A percentile compares a stretch with the other conserved stretches of the same genome.
These are phyloP conservation scores for Citrus reticulata DNA, from an alignment of 345 rosid species.

Conservation along the genomic window DNA sequence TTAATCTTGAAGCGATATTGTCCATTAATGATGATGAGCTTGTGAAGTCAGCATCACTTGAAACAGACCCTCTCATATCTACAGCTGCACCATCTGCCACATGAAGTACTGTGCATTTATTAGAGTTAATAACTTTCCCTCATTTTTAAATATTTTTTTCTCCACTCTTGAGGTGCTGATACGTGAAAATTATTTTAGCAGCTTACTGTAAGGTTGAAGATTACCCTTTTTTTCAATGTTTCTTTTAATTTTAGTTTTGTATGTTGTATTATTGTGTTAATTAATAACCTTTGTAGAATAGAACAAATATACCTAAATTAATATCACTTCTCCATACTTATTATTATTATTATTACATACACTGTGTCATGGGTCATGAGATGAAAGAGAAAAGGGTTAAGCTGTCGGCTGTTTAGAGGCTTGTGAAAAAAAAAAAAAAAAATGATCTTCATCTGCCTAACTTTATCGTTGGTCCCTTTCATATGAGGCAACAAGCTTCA, in stretches of 20 bases:
- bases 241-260: not conserved
- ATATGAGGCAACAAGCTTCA: conserved; percentile 27
- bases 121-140: conserved; percentile 1
- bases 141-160: conserved; percentile 19
- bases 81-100: conserved; percentile 8
- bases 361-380: not conserved
- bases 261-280: conserved; percentile 9
- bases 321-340: conserved; percentile 8
- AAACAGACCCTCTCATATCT: conserved; percentile 47
- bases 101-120: conserved; percentile 18
- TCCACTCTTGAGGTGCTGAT: conserved; percentile 14
- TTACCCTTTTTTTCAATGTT: not conserved
- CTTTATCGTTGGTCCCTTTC: conserved; percentile 42
- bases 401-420: conserved; percentile 47
- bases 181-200: conserved; percentile 9
- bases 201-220: conserved; percentile 15
- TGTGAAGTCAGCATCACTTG: conserved; percentile 39
- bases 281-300: conserved; percentile 18
- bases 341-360: no score
- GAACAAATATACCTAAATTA: conserved; percentile 11
- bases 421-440: conserved; percentile 16
- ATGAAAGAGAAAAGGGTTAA: conserved; percentile 9
- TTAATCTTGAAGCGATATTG: conserved; percentile 32
- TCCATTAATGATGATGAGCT: conserved; percentile 36
- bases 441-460: conserved; percentile 13